Base-by-base conservation (phyloP, 106 monocot species). In the Alisma plantagoaquatica region DNA sequence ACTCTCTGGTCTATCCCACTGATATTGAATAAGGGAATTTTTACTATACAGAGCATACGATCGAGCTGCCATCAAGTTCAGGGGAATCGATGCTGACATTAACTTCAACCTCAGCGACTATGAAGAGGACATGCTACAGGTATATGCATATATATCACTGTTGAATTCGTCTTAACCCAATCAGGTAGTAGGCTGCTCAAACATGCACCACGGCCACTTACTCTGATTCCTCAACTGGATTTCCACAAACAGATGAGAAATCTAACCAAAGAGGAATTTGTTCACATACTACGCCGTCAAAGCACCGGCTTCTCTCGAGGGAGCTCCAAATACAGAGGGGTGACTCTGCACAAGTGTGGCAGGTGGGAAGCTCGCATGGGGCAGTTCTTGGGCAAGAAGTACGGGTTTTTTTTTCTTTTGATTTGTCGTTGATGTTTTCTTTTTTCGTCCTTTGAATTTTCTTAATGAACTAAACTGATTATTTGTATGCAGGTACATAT, bases 401-500 rank as follows among this genome's bases (percentile, higher is more conserved):
- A 66, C 52, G 62, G 15, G 18, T 4, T 11, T 51, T n/a, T 27
- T 23, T 12, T 23, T 10, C 54, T 31, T 6, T 43, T 11, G 12
- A 10, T 16, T 6, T 32, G 17, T 27, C 22, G 4, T 28, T 12
- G 21, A 1, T 51, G 10, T 38, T 27, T 28, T 9, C 23, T 33
- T 6, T 27, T 47, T 29, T 21, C 3, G 22, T 27, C 3, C 21
- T 55, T 12, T 16, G 18, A 20, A 48, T 10, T 46, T 27, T 20
- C 1, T 67, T 6, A 33, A 19, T 55, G 51, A 20, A 26, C 27
- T 27, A 12, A 64, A 43, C 19, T 29, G 27, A 27, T 48, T 75
- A 52, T 18, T 53, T 62, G 22, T 12, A 24, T 77, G 66, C 76
- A 86, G 80, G 81, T 86, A 86, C 59, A 71, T 86, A 43, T 86